Conservation (phyloP, 164 flowering plant species). For the Cinnamomum chago region DNA sequence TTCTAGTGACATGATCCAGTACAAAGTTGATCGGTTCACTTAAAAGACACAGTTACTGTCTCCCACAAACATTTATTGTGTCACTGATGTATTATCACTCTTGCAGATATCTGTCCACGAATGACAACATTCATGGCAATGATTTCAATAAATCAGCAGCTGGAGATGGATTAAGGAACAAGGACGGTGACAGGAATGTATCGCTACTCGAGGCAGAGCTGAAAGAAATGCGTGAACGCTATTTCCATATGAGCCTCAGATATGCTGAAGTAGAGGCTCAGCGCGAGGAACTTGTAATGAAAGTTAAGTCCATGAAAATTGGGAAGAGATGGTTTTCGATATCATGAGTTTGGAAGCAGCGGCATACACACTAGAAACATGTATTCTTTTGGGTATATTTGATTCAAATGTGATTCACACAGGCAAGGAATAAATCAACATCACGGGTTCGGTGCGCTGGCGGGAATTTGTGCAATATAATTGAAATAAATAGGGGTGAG, state of each 20-base stretch:
- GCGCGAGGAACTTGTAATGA: conserved; percentile 86
- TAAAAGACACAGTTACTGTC: not conserved
- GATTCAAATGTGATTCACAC: not conserved
- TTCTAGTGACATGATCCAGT: not conserved
- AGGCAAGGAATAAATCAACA: not conserved
- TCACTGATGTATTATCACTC: not conserved
- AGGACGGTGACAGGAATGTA: conserved; percentile 31
- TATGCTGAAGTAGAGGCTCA: conserved; percentile 86
- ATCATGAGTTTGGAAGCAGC: conserved; percentile 16
- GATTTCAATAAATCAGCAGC: conserved; percentile 17
- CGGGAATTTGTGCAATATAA: not conserved
- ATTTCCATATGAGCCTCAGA: conserved; percentile 79
- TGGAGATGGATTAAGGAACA: conserved; percentile 29
- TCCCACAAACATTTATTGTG: not conserved
- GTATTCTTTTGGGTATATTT: not conserved
- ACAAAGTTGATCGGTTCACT: not conserved
- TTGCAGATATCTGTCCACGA: conserved; percentile 41
- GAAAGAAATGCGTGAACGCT: conserved; percentile 72
- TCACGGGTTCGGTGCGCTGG: not conserved
- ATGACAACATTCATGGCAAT: conserved; percentile 18
- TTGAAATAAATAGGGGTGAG: not conserved
- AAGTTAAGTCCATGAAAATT: conserved; percentile 46
- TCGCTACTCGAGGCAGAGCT: conserved; percentile 63
- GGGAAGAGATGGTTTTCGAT: conserved; percentile 54
- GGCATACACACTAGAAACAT: not conserved